phyloP scores from a whole-genome alignment of 1,284 basidiomycete genomes.

The Melampsora americana region DNA sequence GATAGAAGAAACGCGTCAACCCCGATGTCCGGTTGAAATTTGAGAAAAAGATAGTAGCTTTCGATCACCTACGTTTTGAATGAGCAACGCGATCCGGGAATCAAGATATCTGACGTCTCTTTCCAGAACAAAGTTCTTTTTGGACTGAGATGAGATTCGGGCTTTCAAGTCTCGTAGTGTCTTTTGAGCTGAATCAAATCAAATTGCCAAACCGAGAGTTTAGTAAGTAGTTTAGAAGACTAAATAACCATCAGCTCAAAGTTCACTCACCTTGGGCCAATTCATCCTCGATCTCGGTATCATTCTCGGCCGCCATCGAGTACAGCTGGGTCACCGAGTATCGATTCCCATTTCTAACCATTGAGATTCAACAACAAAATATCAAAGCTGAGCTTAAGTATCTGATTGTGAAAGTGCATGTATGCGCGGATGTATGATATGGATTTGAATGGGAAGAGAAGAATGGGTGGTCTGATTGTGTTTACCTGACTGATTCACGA shows the following conservation, averaged over 20 bases:
- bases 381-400: background rate
- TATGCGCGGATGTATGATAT: background rate
- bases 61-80: conserved; percentile 75
- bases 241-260: conserved; percentile 43
- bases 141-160: conserved; percentile 96
- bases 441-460: background rate
- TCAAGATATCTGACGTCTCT: conserved; percentile 97
- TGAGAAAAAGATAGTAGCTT: background rate
- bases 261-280: conserved; percentile 73
- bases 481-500: conserved; percentile 7
- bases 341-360: conserved; percentile 82
- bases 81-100: conserved; percentile 91
- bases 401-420: background rate
- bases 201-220: conserved; percentile 2
- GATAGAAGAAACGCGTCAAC: background rate
- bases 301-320: conserved; percentile 96
- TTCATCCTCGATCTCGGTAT: conserved; percentile 97
- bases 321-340: conserved; percentile 95
- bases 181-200: conserved; percentile 71
- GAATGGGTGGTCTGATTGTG: background rate
- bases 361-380: too few relatives aligned
- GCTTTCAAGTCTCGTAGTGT: conserved; percentile 89
- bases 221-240: background rate
- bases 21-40: too few relatives aligned
- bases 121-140: conserved; percentile 99